Evolutionary conservation across 2,329 filamentous ascomycete species (phyloP).

Genomic region (Cladosporium oxysporum): DNA sequence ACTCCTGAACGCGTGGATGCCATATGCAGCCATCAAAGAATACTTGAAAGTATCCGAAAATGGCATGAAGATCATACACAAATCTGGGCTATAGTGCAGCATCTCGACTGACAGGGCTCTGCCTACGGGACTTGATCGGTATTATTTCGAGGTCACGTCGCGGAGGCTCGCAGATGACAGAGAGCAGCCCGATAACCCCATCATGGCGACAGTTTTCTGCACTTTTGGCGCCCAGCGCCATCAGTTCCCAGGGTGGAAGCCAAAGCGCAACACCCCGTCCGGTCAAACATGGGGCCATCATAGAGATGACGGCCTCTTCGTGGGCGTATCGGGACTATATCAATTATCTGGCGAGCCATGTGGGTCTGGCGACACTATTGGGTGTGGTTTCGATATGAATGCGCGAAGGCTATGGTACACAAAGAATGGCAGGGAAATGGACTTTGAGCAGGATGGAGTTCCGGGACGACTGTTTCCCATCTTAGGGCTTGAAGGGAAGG

Average conservation of each 20-base stretch:
- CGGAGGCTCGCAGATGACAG: neutral
- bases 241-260: conserved; percentile 19
- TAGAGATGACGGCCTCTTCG: neutral
- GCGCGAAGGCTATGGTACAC: neutral
- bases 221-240: conserved; percentile 8
- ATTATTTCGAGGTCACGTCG: conserved; percentile 24
- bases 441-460: neutral
- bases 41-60: neutral
- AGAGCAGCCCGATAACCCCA: conserved; percentile 3
- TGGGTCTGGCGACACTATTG: neutral
- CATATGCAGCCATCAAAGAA: neutral
- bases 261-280: neutral
- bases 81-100: neutral
- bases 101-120: conserved; percentile 24
- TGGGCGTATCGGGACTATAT: too few relatives aligned
- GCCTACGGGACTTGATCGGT: conserved; percentile 19
- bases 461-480: neutral
- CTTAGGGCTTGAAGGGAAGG: neutral
- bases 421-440: neutral
- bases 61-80: neutral
- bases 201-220: conserved; percentile 20
- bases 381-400: neutral
- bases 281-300: neutral
- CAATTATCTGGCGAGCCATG: neutral
- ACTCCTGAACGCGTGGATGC: conserved; percentile 18